Evolutionary conservation across 2,329 filamentous ascomycete genomes (phyloP).

Genomic region (Clarireedia hainanense): DNA sequence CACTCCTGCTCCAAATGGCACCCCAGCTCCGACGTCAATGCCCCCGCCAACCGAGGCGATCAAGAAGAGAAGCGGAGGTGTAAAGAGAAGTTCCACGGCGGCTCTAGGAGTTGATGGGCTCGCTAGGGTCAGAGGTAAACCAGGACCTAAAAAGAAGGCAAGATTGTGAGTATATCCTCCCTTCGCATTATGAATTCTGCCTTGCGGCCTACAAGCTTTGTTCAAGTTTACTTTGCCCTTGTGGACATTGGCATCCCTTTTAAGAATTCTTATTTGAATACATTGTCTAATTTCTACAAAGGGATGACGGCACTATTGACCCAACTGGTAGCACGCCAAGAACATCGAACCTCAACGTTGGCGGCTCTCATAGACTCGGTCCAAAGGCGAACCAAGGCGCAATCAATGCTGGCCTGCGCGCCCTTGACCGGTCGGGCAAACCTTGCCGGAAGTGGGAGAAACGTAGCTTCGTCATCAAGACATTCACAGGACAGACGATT

Average conservation of each 20-base stretch:
- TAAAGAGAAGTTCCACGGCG: constrained; percentile 62
- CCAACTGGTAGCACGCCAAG: constrained; percentile 39
- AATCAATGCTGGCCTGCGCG: constrained; percentile 92
- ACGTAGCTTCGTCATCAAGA: constrained; percentile 77
- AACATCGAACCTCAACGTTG: constrained; percentile 32
- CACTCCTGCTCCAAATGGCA: constrained; percentile 49
- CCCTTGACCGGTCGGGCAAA: constrained; percentile 84
- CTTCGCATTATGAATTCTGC: background rate
- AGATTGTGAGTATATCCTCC: constrained; percentile 63
- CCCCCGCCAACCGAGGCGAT: constrained; percentile 51
- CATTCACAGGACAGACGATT: constrained; percentile 84
- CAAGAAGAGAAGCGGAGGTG: constrained; percentile 60
- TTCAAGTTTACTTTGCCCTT: background rate
- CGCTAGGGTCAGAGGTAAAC: constrained; percentile 73
- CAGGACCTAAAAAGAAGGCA: constrained; percentile 93
- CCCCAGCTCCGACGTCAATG: constrained; percentile 46
- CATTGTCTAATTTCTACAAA: constrained; percentile 32
- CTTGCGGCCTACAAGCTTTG: background rate
- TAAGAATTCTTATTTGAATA: background rate
- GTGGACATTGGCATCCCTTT: background rate
- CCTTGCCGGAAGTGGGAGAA: constrained; percentile 89
- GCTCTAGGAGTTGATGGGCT: constrained; percentile 48
- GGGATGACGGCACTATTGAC: constrained; percentile 57
- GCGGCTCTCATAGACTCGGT: constrained; percentile 65
- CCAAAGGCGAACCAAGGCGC: constrained; percentile 95